Conservation (phyloP, 768 basidiomycete genomes). For the Tulasnella calospora region DNA sequence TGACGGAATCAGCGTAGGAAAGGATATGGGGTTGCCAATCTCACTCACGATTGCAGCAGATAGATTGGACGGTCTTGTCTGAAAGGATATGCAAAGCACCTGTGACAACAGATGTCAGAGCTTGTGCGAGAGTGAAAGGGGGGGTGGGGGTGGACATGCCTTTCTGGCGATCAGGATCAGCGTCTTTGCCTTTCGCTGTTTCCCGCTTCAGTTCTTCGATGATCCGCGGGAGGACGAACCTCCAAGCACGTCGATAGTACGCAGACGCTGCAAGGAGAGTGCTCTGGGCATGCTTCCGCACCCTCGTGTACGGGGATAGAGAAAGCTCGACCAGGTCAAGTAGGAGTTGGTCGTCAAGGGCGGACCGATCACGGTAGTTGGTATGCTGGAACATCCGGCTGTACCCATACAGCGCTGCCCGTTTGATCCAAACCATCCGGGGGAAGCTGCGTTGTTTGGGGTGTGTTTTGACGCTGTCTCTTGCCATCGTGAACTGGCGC, state of each 20-base stretch:
- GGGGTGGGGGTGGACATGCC: constrained; percentile 23
- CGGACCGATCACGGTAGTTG: constrained; percentile 65
- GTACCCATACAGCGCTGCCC: constrained; percentile 65
- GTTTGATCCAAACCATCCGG: constrained; percentile 66
- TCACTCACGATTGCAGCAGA: constrained; percentile 23
- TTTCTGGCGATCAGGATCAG: constrained; percentile 36
- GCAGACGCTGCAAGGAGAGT: constrained; percentile 15
- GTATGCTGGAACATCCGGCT: constrained; percentile 73
- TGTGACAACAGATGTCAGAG: not conserved
- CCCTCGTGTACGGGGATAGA: constrained; percentile 71
- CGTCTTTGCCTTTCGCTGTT: constrained; percentile 28
- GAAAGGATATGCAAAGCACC: constrained; percentile 54
- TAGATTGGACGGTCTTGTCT: constrained; percentile 43
- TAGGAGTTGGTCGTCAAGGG: constrained; percentile 66
- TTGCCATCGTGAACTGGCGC: constrained; percentile 63
- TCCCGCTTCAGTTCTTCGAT: constrained; percentile 29
- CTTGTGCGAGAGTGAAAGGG: not conserved
- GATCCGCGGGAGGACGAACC: constrained; percentile 24
- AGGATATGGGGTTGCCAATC: not conserved
- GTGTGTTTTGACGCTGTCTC: constrained; percentile 46
- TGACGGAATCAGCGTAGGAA: not conserved
- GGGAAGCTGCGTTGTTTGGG: constrained; percentile 67
- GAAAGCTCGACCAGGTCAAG: constrained; percentile 66
- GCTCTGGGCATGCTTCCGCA: constrained; percentile 40
- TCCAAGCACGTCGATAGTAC: constrained; percentile 29